These are phyloP conservation scores for Cornus suecica DNA, from an alignment of 148 eudicot genomes.

Conservation along the genomic window DNA sequence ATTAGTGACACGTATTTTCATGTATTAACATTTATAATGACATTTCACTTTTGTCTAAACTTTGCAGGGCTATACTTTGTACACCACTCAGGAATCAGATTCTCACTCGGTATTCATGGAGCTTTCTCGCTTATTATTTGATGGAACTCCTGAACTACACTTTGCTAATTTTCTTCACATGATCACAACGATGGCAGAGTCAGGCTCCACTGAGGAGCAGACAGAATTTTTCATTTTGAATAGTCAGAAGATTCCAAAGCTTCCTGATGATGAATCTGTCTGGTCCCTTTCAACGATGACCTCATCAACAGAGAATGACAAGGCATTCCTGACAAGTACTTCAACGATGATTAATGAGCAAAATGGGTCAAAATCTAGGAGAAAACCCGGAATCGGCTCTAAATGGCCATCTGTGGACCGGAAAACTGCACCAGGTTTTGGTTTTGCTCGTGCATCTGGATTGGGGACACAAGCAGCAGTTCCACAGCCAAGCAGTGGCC, in stretches of 20 bases:
- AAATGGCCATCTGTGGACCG: too few species aligned
- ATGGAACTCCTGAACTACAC: constrained; percentile 60
- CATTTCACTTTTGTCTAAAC: constrained; percentile 3
- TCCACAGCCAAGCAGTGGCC: constrained; percentile 17
- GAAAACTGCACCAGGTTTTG: constrained; percentile 86
- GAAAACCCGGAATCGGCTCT: constrained; percentile 64
- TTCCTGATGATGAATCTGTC: constrained; percentile 58
- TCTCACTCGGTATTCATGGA: constrained; percentile 76
- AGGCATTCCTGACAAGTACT: too few species aligned
- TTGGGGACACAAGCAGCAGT: constrained; percentile 18
- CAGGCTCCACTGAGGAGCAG: constrained; percentile 80
- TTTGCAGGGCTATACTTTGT: constrained; percentile 59
- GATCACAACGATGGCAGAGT: constrained; percentile 80
- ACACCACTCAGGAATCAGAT: constrained; percentile 63
- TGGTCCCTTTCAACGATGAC: constrained; percentile 61
- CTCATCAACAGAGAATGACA: constrained; percentile 23
- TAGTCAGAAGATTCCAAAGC: constrained; percentile 78
- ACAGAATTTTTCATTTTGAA: constrained; percentile 65
- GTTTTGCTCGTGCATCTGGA: constrained; percentile 17
- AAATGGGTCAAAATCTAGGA: constrained; percentile 30
- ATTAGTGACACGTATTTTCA: background rate
- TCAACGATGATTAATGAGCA: constrained; percentile 25
- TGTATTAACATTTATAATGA: too few species aligned
- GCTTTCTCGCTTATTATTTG: constrained; percentile 63
- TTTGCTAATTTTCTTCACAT: constrained; percentile 89